These are phyloP conservation scores for Globisporangium perplexum DNA, from an alignment of 352 stramenopile genomes.

Conservation along the genomic window DNA sequence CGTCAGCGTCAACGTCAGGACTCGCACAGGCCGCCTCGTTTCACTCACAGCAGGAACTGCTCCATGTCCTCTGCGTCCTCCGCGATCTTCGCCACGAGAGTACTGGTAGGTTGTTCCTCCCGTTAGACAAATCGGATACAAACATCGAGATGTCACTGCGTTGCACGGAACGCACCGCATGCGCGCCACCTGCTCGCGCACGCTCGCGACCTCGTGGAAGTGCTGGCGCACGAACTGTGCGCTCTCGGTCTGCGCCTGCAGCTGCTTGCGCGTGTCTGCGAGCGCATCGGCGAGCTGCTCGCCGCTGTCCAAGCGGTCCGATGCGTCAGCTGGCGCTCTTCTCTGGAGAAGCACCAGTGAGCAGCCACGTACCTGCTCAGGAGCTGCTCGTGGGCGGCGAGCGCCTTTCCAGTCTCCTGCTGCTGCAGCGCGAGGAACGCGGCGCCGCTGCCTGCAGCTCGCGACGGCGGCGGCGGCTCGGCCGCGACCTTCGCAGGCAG, in stretches of 20 bases:
- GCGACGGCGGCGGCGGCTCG: neutral
- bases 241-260: slow-evolving; percentile 60
- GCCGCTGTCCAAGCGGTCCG: slow-evolving; percentile 26
- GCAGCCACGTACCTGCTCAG: slow-evolving; percentile 52
- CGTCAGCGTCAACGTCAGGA: no score
- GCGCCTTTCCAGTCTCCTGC: slow-evolving; percentile 21
- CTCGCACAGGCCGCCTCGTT: neutral
- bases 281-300: slow-evolving; percentile 42
- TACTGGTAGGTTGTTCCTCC: slow-evolving; percentile 2
- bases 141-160: neutral
- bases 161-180: slow-evolving; percentile 24
- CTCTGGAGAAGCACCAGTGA: no score
- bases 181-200: slow-evolving; percentile 46
- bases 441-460: neutral
- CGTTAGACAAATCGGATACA: neutral
- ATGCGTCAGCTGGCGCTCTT: neutral
- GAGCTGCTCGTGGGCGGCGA: slow-evolving; percentile 37
- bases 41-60: slow-evolving; percentile 41
- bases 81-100: slow-evolving; percentile 50
- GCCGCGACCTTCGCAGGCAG: neutral
- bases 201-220: slow-evolving; percentile 48
- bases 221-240: slow-evolving; percentile 62
- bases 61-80: slow-evolving; percentile 65
- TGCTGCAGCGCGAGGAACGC: slow-evolving; percentile 39
- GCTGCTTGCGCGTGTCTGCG: slow-evolving; percentile 25